Base-by-base conservation (phyloP, 257 asterid species). In the Forsythia viridissima region DNA sequence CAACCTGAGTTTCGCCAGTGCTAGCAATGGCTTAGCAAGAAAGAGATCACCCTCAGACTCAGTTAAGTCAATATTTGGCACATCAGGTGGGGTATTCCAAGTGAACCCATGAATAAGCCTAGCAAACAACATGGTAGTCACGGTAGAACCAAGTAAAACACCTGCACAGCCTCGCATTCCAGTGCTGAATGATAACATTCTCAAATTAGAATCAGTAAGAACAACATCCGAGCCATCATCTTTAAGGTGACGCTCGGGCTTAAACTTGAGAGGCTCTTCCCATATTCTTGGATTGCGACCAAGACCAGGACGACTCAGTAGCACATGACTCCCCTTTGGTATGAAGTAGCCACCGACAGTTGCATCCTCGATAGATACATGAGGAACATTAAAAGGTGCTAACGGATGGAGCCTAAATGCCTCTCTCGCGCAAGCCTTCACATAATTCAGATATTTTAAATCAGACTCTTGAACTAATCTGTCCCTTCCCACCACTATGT, bases 391-490 rank as follows among this genome's bases (percentile, higher is more conserved):
- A 72, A 82, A 86, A 0, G 85, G 77, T 1, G 77, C 39, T 0
- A 84, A 0, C 0, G 88, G 88, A 12, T 86, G 86, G 18, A 86
- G 52, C 15, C 90, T 71, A 2, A 82, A 78, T 0, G 84, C 76
- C 67, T 87, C 90, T 48, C 69, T 84, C 4, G 67, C 48, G 46
- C 86, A 84, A 15, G 88, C 80, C 11, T 80, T 86, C 0, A 84
- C 4, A 21, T 77, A 86, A 48, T 84, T 84, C 9, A 84, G 77
- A 24, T 65, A 39, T 2, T 88, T 39, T 11, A 87, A 8, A 24
- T 87, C 88, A 1, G 82, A 80, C 82, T 82, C 90, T 43, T 85
- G 51, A 57, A 84, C 87, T 8, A 82, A 6, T 52, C 80, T 80
- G 4, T 73, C 68, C 18, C 1, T 80, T 2, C 85, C 81, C 5